These are phyloP conservation scores for Termitomyces sp. DNA, from an alignment of 768 basidiomycete genomes.

Conservation along the genomic window DNA sequence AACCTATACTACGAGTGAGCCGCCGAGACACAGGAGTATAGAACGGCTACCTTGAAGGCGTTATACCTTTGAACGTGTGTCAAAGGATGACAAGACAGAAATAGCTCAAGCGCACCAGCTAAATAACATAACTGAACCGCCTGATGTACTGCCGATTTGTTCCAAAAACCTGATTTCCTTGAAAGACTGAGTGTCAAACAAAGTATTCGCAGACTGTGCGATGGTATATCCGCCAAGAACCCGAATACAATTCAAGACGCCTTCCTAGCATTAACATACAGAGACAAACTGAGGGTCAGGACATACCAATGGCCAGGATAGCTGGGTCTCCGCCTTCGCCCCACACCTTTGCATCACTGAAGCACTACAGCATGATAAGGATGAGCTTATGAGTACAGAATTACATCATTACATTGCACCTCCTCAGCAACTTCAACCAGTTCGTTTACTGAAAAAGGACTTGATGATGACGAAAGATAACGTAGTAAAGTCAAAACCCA, in stretches of 20 bases:
- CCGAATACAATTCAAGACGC: constrained; percentile 58
- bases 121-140: constrained; percentile 46
- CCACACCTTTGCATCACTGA: constrained; percentile 52
- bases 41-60: constrained; percentile 48
- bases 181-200: constrained; percentile 59
- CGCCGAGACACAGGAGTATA: background rate
- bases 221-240: constrained; percentile 59
- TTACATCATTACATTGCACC: constrained; percentile 27
- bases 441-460: constrained; percentile 48
- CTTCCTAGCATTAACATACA: constrained; percentile 21
- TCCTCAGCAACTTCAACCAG: constrained; percentile 56
- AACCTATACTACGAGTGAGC: constrained; percentile 30
- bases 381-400: background rate
- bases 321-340: constrained; percentile 48
- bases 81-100: background rate
- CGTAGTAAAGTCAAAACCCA: constrained; percentile 25
- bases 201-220: constrained; percentile 40
- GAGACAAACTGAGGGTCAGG: background rate
- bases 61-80: constrained; percentile 43
- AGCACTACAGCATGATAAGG: constrained; percentile 31
- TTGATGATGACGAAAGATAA: background rate
- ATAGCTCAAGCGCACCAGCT: constrained; percentile 43
- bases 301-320: constrained; percentile 49
- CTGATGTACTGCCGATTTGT: constrained; percentile 37
- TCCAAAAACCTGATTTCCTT: constrained; percentile 49